Evolutionary conservation across 371 early-diverging fungal genomes (phyloP).

Genomic region (Syncephalastrum sp.): DNA sequence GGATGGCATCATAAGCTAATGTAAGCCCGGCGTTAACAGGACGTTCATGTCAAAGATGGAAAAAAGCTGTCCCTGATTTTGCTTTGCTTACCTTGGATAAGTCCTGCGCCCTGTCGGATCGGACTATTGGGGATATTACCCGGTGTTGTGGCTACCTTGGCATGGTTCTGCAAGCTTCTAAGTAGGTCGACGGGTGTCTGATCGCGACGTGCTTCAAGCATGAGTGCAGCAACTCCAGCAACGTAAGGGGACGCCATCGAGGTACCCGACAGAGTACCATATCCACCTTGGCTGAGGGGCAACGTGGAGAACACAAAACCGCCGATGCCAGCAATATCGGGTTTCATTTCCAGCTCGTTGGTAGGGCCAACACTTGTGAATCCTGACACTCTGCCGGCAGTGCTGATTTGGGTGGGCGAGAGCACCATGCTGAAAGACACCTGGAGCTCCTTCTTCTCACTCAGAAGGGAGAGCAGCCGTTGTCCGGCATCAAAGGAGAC

Average conservation of each 20-base stretch:
- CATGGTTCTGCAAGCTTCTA: slow-evolving; percentile 47
- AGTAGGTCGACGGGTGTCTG: slow-evolving; percentile 7
- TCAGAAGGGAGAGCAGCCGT: slow-evolving; percentile 4
- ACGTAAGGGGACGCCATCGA: slow-evolving; percentile 67
- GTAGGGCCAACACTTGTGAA: slow-evolving; percentile 44
- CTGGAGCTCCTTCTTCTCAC: neutral
- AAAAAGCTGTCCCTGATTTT: neutral
- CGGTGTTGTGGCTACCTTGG: slow-evolving; percentile 14
- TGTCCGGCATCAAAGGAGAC: slow-evolving; percentile 26
- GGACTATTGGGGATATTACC: slow-evolving; percentile 37
- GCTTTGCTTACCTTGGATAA: slow-evolving; percentile 57
- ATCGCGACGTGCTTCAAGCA: slow-evolving; percentile 33
- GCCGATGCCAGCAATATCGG: slow-evolving; percentile 65
- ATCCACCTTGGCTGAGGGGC: slow-evolving; percentile 30
- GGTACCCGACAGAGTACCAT: slow-evolving; percentile 62
- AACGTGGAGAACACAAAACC: slow-evolving; percentile 68
- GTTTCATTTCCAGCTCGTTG: slow-evolving; percentile 28
- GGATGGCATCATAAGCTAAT: slow-evolving; percentile 57
- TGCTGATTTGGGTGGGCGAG: slow-evolving; percentile 12
- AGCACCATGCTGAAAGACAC: slow-evolving; percentile 9
- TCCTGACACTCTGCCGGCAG: slow-evolving; percentile 32
- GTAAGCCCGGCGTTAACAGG: neutral
- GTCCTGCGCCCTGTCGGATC: slow-evolving; percentile 72
- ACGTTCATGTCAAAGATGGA: neutral
- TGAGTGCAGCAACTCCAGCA: slow-evolving; percentile 63